A percentile compares a stretch with the other conserved stretches of the same genome.
phyloP scores from a whole-genome alignment of 2,329 filamentous ascomycete species.

The Diaporthe humulicola region DNA sequence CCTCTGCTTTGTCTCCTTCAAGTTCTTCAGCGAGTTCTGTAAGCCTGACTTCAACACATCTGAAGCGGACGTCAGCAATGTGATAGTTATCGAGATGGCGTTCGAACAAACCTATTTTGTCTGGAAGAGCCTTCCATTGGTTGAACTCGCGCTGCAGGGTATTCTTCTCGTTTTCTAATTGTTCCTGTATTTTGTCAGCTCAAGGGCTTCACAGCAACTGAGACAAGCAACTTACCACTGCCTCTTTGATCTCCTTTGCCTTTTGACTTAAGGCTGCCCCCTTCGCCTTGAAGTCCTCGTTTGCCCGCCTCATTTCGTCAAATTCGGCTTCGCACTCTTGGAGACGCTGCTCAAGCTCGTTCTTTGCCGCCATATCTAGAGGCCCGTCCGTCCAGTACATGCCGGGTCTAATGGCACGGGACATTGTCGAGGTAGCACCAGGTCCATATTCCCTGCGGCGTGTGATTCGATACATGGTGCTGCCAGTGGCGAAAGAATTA shows the following conservation, averaged over 20 bases:
- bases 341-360: slow-evolving; percentile 69
- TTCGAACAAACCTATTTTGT: slow-evolving; percentile 70
- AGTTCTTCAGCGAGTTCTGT: slow-evolving; percentile 51
- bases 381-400: slow-evolving; percentile 83
- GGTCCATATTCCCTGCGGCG: slow-evolving; percentile 86
- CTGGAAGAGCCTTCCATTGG: slow-evolving; percentile 76
- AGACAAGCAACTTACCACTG: slow-evolving; percentile 52
- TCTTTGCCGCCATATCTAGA: slow-evolving; percentile 76
- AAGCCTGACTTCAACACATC: slow-evolving; percentile 53
- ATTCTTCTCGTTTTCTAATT: slow-evolving; percentile 73
- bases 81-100: not conserved
- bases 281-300: slow-evolving; percentile 53
- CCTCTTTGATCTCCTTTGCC: slow-evolving; percentile 54
- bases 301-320: slow-evolving; percentile 50
- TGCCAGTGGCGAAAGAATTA: slow-evolving; percentile 77
- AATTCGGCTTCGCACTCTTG: slow-evolving; percentile 55
- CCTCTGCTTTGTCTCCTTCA: slow-evolving; percentile 55
- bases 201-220: not conserved
- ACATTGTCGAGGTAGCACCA: slow-evolving; percentile 77
- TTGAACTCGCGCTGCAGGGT: slow-evolving; percentile 75
- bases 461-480: slow-evolving; percentile 72
- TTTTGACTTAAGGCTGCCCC: slow-evolving; percentile 52
- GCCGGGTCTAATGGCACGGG: slow-evolving; percentile 72
- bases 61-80: slow-evolving; percentile 39
- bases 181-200: slow-evolving; percentile 53